Evolutionary conservation across 2,329 filamentous ascomycete species (phyloP).

Genomic region (Thelonectria rubi): DNA sequence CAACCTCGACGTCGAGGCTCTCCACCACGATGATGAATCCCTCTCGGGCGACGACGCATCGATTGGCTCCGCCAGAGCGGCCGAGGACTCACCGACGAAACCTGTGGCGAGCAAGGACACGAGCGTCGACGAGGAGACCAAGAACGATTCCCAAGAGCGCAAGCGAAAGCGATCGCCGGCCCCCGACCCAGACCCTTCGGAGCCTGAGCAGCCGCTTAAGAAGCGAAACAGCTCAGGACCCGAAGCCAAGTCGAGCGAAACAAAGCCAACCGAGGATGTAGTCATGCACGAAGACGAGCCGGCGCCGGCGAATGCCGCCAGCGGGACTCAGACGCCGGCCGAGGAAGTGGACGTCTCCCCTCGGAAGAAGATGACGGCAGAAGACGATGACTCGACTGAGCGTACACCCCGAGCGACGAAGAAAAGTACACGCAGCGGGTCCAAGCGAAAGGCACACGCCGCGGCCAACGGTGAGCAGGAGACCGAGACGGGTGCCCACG

Average conservation of each 20-base stretch:
- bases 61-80: conserved; percentile 50
- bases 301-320: conserved; percentile 47
- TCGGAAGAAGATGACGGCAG: conserved; percentile 40
- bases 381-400: conserved; percentile 46
- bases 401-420: conserved; percentile 48
- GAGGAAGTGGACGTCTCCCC: conserved; percentile 56
- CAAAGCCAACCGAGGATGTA: conserved; percentile 41
- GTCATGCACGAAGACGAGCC: conserved; percentile 50
- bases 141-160: conserved; percentile 50
- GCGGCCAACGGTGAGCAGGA: conserved; percentile 45
- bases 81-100: conserved; percentile 51
- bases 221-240: conserved; percentile 63
- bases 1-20: conserved; percentile 48
- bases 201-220: conserved; percentile 58
- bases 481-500: conserved; percentile 45
- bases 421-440: conserved; percentile 54
- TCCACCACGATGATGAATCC: conserved; percentile 52
- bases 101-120: conserved; percentile 39
- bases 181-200: conserved; percentile 56
- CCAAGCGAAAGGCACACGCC: conserved; percentile 49
- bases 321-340: conserved; percentile 52
- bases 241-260: conserved; percentile 49
- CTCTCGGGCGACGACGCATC: conserved; percentile 54
- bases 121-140: conserved; percentile 44
- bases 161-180: conserved; percentile 62